Evolutionary conservation across 2,329 filamentous ascomycete species (phyloP).

Genomic region (Nigrospora oryzae): DNA sequence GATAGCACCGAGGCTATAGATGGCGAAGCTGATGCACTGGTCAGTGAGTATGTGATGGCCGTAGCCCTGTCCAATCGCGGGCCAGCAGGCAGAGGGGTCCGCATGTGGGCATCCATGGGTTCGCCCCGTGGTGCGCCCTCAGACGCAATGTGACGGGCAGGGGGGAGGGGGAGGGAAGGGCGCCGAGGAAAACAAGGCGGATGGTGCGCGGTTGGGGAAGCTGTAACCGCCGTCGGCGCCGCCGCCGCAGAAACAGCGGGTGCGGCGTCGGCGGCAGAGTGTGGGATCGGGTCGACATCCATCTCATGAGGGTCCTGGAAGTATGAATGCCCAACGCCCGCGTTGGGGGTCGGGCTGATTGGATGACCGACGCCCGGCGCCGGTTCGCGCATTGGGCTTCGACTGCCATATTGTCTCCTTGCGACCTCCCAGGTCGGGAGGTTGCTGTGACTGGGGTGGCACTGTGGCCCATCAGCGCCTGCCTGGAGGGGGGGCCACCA

Average conservation of each 20-base stretch:
- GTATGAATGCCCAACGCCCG: conserved; percentile 27
- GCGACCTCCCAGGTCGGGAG: conserved; percentile 52
- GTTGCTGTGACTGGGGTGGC: conserved; percentile 50
- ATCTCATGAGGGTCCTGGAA: conserved; percentile 42
- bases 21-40: conserved; percentile 25
- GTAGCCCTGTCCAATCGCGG: conserved; percentile 44
- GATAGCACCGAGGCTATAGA: conserved; percentile 42
- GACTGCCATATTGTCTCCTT: conserved; percentile 43
- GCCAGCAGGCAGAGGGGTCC: conserved; percentile 48
- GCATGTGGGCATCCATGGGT: conserved; percentile 31
- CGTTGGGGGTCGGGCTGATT: conserved; percentile 35
- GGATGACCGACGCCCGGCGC: conserved; percentile 32
- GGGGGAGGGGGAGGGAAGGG: conserved; percentile 8
- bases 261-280: conserved; percentile 3
- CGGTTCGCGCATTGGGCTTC: conserved; percentile 44
- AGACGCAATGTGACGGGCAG: conserved; percentile 13
- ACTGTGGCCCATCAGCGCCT: conserved; percentile 26
- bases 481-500: not conserved
- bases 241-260: too few relatives aligned
- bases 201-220: too few relatives aligned
- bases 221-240: too few relatives aligned
- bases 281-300: conserved; percentile 40
- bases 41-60: conserved; percentile 20
- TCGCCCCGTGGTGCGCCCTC: conserved; percentile 31
- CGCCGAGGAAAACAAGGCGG: conserved; percentile 13